These are phyloP conservation scores for Pascua guehoae DNA, from an alignment of 1,284 basidiomycete species.

Conservation along the genomic window DNA sequence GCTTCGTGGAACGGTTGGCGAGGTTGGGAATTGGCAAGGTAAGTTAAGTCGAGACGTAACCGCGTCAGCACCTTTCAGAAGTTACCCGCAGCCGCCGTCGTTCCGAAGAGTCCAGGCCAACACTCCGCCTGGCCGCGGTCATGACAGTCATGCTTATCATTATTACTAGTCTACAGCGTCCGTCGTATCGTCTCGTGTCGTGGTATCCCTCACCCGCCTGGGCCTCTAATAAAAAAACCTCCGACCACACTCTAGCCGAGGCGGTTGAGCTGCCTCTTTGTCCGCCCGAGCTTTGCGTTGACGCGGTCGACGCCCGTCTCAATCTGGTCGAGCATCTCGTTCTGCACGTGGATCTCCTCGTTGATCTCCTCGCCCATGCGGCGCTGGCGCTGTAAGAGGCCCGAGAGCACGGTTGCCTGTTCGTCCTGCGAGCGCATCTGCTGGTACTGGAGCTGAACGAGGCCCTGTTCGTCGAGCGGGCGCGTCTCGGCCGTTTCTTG, in stretches of 20 bases:
- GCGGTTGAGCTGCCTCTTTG: slow-evolving; percentile 76
- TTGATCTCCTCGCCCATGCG: slow-evolving; percentile 84
- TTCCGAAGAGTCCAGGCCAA: too few species aligned
- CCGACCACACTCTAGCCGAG: slow-evolving; percentile 11
- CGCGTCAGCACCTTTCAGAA: too few species aligned
- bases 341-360: slow-evolving; percentile 78
- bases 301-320: slow-evolving; percentile 70
- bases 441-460: slow-evolving; percentile 72
- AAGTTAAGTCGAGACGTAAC: too few species aligned
- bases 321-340: slow-evolving; percentile 77
- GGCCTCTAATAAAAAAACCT: too few species aligned
- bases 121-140: too few species aligned
- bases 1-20: too few species aligned
- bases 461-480: slow-evolving; percentile 74
- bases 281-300: slow-evolving; percentile 68
- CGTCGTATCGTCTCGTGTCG: too few species aligned
- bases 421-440: slow-evolving; percentile 80
- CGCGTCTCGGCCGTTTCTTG: slow-evolving; percentile 82
- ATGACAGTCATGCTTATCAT: too few species aligned
- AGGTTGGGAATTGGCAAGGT: too few species aligned
- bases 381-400: slow-evolving; percentile 78
- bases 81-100: too few species aligned
- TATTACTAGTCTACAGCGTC: too few species aligned
- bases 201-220: too few species aligned
- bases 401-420: slow-evolving; percentile 71